Base-by-base conservation (phyloP, 352 stramenopile genomes). In the Globisporangium barbulae region DNA sequence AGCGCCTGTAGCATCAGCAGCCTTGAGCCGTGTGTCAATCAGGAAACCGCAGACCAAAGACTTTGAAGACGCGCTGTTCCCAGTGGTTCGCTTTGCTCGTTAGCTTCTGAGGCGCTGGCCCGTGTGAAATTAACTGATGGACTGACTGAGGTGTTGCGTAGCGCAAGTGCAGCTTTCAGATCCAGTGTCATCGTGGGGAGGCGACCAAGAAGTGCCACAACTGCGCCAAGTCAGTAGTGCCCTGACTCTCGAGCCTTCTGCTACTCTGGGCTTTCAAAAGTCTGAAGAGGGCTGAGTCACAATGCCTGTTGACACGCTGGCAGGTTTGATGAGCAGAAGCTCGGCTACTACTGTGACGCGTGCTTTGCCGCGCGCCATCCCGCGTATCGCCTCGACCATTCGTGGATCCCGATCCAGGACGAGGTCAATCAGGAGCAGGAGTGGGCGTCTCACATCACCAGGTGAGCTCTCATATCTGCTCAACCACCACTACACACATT, bases 181-280 rank as follows among this genome's bases (percentile, higher is more conserved):
- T 90, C 21, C 53, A 69, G 3, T 91, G 85, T 57, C 72, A 63
- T 31, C 62, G 63, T 6, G 79, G 59, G 3, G 25, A 70, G 9
- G 85, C 82, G 19, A 91, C 81, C 7, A 87, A 76, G 45, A 82
- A 87, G 41, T 93, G 85, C 48, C 76, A 83, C 39, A 81, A 73
- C 56, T 93, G 85, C 58, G 63, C 74, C 58, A 88, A 89, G 85
- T 91, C 75, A 5, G 8, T 17, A 42, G 8, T 42, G 37, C 10
- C 37, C 10, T 17, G 5, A 42, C 9, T 42, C 28, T 44, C 9
- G 6, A 42, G 7, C 1, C 19, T 61, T 8, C 8, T 39, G 33
- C 33, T 39, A 39, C 33, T 39, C 33, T 39, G 33, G 12, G 33
- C 33, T 44, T 21, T 52, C 22, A n/a, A 30, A 10, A 31, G n/a